phyloP scores from a whole-genome alignment of 768 basidiomycete genomes.

The Russula vinacea region DNA sequence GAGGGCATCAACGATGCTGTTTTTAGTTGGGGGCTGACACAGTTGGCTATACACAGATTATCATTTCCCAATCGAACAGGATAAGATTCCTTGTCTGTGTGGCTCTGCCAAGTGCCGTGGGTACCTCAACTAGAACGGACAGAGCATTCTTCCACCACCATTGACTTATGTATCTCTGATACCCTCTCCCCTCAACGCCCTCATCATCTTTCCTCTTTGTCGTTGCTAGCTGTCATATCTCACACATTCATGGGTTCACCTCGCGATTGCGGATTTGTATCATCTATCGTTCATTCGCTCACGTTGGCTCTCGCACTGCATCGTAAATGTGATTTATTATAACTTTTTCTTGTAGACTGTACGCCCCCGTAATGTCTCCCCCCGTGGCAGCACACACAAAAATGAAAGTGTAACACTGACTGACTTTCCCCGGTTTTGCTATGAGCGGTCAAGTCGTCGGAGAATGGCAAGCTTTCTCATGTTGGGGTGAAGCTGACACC shows the following conservation, averaged over 20 bases:
- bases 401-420: slow-evolving; percentile 24
- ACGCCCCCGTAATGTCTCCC: slow-evolving; percentile 24
- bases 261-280: slow-evolving; percentile 30
- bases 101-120: slow-evolving; percentile 90
- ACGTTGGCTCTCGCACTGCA: slow-evolving; percentile 32
- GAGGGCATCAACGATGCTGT: slow-evolving; percentile 31
- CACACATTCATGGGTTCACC: slow-evolving; percentile 27
- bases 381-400: slow-evolving; percentile 10
- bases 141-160: slow-evolving; percentile 10
- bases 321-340: slow-evolving; percentile 30
- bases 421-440: not conserved
- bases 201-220: slow-evolving; percentile 24
- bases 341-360: slow-evolving; percentile 28
- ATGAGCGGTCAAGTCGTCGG: too few species aligned
- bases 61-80: slow-evolving; percentile 98
- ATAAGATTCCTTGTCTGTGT: slow-evolving; percentile 92
- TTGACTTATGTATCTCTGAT: slow-evolving; percentile 32
- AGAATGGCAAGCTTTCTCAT: slow-evolving; percentile 5
- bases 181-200: slow-evolving; percentile 28
- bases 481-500: slow-evolving; percentile 77
- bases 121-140: slow-evolving; percentile 78
- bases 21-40: not conserved
- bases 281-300: slow-evolving; percentile 35
- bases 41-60: slow-evolving; percentile 65
- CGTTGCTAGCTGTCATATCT: slow-evolving; percentile 25